A percentile compares a stretch with the other conserved stretches of the same genome.
phyloP scores from a whole-genome alignment of 306 rosid species.

The Pyrus bretschneideri region DNA sequence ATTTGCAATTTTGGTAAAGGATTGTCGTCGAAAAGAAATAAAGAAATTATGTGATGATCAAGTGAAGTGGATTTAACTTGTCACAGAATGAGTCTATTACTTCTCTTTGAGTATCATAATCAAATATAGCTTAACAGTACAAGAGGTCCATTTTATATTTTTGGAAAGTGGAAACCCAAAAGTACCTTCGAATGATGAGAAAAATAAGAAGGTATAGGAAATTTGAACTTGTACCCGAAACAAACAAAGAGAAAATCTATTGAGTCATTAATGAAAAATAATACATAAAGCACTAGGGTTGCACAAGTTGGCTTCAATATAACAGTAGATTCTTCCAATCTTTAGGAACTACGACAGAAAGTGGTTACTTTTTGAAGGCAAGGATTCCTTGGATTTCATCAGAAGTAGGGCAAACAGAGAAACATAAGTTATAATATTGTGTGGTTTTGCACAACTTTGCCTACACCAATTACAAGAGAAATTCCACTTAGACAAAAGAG shows the following conservation, averaged over 20 bases:
- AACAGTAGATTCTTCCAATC: background rate
- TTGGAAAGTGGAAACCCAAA: slow-evolving; percentile 1
- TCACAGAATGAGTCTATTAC: background rate
- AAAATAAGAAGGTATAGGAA: slow-evolving; percentile 87
- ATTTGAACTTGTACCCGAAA: slow-evolving; percentile 88
- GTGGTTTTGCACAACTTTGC: background rate
- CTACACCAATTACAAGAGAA: background rate
- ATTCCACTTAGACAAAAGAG: background rate
- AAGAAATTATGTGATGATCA: background rate
- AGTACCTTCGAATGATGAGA: slow-evolving; percentile 90
- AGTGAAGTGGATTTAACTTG: background rate
- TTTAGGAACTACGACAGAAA: background rate
- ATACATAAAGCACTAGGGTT: background rate
- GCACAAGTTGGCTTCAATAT: background rate
- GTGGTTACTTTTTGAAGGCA: background rate
- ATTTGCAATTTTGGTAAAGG: background rate
- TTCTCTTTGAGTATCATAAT: background rate
- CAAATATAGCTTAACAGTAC: background rate
- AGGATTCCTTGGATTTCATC: background rate
- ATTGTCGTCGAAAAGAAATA: background rate
- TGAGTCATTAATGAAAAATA: background rate
- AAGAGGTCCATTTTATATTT: slow-evolving; percentile 6
- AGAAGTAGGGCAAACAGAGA: background rate
- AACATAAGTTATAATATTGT: background rate
- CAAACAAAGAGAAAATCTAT: background rate